phyloP scores from a whole-genome alignment of 176 grass and related monocot genomes.

The Tillandsia fasciculata region DNA sequence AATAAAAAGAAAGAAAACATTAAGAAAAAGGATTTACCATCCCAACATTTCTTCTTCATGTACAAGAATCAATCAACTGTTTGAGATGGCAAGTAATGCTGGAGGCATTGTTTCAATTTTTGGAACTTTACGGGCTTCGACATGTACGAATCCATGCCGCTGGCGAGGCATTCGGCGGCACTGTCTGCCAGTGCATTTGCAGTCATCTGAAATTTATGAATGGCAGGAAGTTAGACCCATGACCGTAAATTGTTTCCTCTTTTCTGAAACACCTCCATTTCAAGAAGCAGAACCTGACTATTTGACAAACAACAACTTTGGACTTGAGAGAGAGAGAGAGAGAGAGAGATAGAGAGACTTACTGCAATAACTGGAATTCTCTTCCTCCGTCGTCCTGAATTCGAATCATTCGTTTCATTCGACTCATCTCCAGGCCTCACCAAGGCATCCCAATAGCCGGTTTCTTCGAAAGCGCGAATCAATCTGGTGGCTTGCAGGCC shows the following conservation, averaged over 20 bases:
- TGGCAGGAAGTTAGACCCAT: not conserved
- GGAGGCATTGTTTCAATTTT: slow-evolving; percentile 65
- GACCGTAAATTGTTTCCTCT: too few relatives aligned
- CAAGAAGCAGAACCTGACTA: not conserved
- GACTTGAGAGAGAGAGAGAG: not conserved
- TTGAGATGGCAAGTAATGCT: slow-evolving; percentile 47
- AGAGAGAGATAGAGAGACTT: slow-evolving; percentile 25
- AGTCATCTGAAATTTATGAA: slow-evolving; percentile 71
- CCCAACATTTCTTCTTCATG: slow-evolving; percentile 26
- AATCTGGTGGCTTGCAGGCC: slow-evolving; percentile 86
- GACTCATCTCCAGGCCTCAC: slow-evolving; percentile 40
- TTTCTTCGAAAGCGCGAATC: slow-evolving; percentile 74
- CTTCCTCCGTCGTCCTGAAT: slow-evolving; percentile 28
- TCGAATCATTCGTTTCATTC: slow-evolving; percentile 25
- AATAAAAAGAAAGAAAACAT: not conserved
- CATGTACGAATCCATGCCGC: slow-evolving; percentile 93
- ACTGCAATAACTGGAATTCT: slow-evolving; percentile 78
- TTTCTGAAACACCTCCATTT: too few relatives aligned
- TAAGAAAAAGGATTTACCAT: not conserved
- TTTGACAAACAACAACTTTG: too few relatives aligned
- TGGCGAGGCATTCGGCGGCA: slow-evolving; percentile 63
- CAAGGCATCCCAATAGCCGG: slow-evolving; percentile 67
- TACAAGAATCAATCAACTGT: slow-evolving; percentile 47
- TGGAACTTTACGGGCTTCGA: slow-evolving; percentile 81
- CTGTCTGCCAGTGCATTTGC: slow-evolving; percentile 80